phyloP scores from a whole-genome alignment of 495 filamentous ascomycete species.

The Rhizodiscina lignyota region DNA sequence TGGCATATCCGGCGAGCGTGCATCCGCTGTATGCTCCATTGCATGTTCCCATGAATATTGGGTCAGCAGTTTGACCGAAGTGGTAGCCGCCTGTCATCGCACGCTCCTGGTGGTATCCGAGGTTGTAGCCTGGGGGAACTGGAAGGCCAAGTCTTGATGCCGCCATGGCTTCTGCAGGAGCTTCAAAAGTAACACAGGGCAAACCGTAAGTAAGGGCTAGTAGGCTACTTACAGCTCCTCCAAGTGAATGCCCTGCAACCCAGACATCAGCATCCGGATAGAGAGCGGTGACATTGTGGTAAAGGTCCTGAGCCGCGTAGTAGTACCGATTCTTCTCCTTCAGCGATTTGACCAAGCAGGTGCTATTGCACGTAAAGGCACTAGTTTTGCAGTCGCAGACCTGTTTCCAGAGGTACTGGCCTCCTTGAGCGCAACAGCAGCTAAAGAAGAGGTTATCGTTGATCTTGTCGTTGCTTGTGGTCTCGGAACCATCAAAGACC shows the following conservation, averaged over 20 bases:
- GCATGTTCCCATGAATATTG: conserved; percentile 85
- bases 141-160: conserved; percentile 76
- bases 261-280: conserved; percentile 80
- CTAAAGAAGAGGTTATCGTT: conserved; percentile 98
- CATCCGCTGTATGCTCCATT: conserved; percentile 77
- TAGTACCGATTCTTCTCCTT: conserved; percentile 80
- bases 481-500: conserved; percentile 86
- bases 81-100: conserved; percentile 69
- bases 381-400: conserved; percentile 80
- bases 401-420: conserved; percentile 66
- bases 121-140: conserved; percentile 58
- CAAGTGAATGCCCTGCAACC: conserved; percentile 79
- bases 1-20: conserved; percentile 82
- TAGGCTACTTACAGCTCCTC: conserved; percentile 69
- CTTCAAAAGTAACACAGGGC: conserved; percentile 78
- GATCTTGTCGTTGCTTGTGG: conserved; percentile 89
- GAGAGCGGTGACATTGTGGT: conserved; percentile 75
- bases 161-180: conserved; percentile 75
- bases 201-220: conserved; percentile 81
- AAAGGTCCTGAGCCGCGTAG: conserved; percentile 67
- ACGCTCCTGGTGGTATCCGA: conserved; percentile 50
- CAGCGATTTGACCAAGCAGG: conserved; percentile 63
- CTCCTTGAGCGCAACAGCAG: conserved; percentile 91
- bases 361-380: conserved; percentile 78
- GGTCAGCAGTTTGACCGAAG: conserved; percentile 91